These are phyloP conservation scores for Talaromyces sp. DNA, from an alignment of 2,329 filamentous ascomycete species.

Conservation along the genomic window DNA sequence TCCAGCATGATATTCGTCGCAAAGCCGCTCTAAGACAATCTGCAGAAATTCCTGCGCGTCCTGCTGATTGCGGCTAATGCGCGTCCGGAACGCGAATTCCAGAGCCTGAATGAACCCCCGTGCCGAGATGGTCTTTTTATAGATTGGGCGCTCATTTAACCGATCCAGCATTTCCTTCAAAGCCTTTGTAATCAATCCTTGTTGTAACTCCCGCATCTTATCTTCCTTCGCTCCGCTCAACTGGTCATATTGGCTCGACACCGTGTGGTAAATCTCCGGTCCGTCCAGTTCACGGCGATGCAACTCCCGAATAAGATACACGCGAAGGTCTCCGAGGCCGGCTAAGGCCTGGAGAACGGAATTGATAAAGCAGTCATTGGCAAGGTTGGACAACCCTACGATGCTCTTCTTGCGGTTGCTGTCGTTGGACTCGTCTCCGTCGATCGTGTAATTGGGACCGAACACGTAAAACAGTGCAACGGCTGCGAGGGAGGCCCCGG, in stretches of 20 bases:
- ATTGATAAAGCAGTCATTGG: constrained; percentile 97
- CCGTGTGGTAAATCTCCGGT: constrained; percentile 69
- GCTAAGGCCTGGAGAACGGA: constrained; percentile 92
- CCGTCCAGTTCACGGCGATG: constrained; percentile 82
- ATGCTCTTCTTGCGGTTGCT: constrained; percentile 78
- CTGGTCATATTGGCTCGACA: constrained; percentile 51
- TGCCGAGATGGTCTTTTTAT: constrained; percentile 90
- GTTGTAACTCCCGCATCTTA: constrained; percentile 66
- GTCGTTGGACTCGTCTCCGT: constrained; percentile 68
- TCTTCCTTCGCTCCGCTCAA: constrained; percentile 46
- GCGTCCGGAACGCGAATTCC: constrained; percentile 83
- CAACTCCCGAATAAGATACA: constrained; percentile 90
- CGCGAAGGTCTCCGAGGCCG: constrained; percentile 81
- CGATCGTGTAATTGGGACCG: constrained; percentile 93
- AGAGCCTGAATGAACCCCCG: constrained; percentile 80
- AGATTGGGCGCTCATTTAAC: constrained; percentile 89
- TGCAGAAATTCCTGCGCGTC: constrained; percentile 98
- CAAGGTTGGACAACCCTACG: constrained; percentile 84
- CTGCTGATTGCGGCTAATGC: constrained; percentile 92
- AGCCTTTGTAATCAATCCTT: constrained; percentile 79
- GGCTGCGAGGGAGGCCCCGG: constrained; percentile 90
- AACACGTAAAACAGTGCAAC: constrained; percentile 97
- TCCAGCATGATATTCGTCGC: constrained; percentile 91
- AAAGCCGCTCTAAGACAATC: constrained; percentile 85
- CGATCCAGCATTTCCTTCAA: constrained; percentile 91